Evolutionary conservation across 768 basidiomycete species (phyloP).

Genomic region (Russula vinacea): DNA sequence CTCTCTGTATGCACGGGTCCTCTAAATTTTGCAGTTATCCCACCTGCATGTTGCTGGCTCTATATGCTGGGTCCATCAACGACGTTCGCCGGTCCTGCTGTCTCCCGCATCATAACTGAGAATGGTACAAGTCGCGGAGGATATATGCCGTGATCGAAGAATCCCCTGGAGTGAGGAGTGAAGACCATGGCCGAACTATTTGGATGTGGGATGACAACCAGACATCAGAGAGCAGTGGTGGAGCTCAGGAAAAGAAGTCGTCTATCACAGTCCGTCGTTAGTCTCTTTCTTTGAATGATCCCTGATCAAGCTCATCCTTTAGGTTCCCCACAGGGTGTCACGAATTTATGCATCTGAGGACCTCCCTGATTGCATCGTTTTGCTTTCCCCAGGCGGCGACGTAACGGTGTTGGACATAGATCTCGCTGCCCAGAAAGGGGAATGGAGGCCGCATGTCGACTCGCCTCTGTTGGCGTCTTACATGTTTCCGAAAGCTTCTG

Average conservation of each 20-base stretch:
- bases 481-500: constrained; percentile 35
- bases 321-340: constrained; percentile 47
- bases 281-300: constrained; percentile 11
- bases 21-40: constrained; percentile 18
- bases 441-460: constrained; percentile 31
- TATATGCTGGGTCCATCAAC: constrained; percentile 30
- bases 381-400: constrained; percentile 38
- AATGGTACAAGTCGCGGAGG: constrained; percentile 20
- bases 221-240: constrained; percentile 36
- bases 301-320: constrained; percentile 12
- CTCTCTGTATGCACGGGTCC: neutral
- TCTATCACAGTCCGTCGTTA: constrained; percentile 38
- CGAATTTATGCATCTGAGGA: constrained; percentile 39
- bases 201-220: constrained; percentile 30
- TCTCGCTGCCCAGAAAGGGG: constrained; percentile 33
- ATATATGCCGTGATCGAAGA: constrained; percentile 24
- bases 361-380: constrained; percentile 34
- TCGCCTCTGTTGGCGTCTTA: constrained; percentile 36
- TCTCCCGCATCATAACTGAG: constrained; percentile 18
- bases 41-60: constrained; percentile 22
- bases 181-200: constrained; percentile 24
- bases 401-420: constrained; percentile 37
- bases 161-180: constrained; percentile 3
- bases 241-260: constrained; percentile 46
- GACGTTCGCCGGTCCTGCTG: constrained; percentile 28